These are phyloP conservation scores for Annona squamosa DNA, from an alignment of 164 flowering plant species.

Conservation along the genomic window DNA sequence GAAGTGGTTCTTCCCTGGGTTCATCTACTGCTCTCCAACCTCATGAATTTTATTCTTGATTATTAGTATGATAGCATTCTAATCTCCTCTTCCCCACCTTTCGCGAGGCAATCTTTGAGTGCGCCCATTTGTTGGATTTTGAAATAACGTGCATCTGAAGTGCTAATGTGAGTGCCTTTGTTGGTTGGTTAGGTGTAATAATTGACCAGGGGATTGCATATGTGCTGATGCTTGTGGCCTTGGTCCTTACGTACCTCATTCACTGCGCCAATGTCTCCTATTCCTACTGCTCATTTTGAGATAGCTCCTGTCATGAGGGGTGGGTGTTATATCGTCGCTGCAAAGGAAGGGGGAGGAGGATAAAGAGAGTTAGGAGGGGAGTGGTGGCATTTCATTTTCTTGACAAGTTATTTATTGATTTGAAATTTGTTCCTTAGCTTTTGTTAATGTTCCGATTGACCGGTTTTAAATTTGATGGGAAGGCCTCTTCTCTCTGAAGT, in stretches of 20 bases:
- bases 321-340: background rate
- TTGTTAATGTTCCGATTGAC: background rate
- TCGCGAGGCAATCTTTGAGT: background rate
- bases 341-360: background rate
- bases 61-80: background rate
- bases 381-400: background rate
- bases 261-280: slow-evolving; percentile 34
- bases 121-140: background rate
- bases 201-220: slow-evolving; percentile 64
- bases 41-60: background rate
- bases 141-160: too few species aligned
- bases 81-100: background rate
- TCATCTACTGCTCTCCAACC: background rate
- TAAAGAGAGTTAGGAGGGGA: background rate
- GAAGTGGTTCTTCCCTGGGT: background rate
- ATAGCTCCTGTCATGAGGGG: slow-evolving; percentile 9
- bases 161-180: background rate
- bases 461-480: background rate
- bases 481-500: too few species aligned
- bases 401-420: background rate
- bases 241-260: slow-evolving; percentile 62
- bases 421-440: background rate
- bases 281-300: background rate
- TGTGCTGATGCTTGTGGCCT: slow-evolving; percentile 57
- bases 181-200: slow-evolving; percentile 29